Evolutionary conservation across 208 protist species (phyloP), one percentile per base, ranked within the genome.

Genomic region (Vickermania ingenoplastis): DNA sequence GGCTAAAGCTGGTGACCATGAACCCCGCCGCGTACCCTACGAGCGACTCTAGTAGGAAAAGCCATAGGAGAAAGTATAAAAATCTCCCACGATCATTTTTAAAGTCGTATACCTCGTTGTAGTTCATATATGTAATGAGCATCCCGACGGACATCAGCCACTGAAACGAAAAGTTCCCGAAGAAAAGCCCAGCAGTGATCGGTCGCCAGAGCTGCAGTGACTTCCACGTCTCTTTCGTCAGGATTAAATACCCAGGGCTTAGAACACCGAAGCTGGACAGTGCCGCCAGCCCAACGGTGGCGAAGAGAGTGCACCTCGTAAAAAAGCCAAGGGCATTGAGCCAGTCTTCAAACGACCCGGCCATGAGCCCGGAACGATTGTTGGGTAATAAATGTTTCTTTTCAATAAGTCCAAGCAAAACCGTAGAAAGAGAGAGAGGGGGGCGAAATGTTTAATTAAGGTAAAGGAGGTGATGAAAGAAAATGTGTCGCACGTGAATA

Each of bases 131-230:
- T 1, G 77, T 81, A 21, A 92, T 80, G 58, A 95, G 80, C 59
- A 81, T 88, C 2, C 73, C 80, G 2, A 93, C 53, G 2, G 77
- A 75, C 73, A 95, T 82, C 41, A 92, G 59, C 81, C 83, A 95
- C 22, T 31, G 49, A 22, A 93, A 84, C 24, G 82, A 92, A 53
- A 93, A 90, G 23, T 73, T 70, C 13, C 86, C 89, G 58, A 93
- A 77, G 53, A 79, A 95, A 17, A 95, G 63, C 31, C 81, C 75
- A 0, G 86, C 45, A 3, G 86, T 95, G 26, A 84, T 30, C 17
- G 71, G 63, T 3, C 89, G 70, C 83, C 86, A 95, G 14, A 75
- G 51, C 24, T 83, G 45, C 21, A 91, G 50, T 21, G 62, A 67
- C 5, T 50, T 77, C 23, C 80, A 50, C 1, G 79, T 68, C 2